Percentiles rank a stretch among this genome's conserved stretches.
Evolutionary conservation across 2,329 filamentous ascomycete species (phyloP).

Genomic region (Colletotrichum noveboracense): DNA sequence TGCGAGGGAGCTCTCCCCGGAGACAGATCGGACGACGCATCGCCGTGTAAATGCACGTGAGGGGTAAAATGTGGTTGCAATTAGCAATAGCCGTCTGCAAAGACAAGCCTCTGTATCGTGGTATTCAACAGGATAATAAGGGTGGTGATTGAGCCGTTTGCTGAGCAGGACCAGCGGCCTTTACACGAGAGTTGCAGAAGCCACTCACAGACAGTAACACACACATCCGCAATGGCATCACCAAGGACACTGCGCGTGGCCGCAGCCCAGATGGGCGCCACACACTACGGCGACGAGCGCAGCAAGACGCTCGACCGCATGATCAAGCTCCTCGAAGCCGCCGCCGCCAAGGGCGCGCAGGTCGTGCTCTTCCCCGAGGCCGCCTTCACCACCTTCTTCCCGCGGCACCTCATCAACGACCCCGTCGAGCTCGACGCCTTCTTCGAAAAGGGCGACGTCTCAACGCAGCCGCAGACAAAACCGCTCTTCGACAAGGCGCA

Average conservation of each 20-base stretch:
- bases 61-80: background rate
- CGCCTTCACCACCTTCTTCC: conserved; percentile 64
- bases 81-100: background rate
- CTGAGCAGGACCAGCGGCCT: background rate
- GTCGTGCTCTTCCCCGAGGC: conserved; percentile 59
- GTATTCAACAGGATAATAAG: background rate
- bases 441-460: conserved; percentile 52
- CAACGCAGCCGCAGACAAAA: conserved; percentile 46
- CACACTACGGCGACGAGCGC: conserved; percentile 39
- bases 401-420: conserved; percentile 52
- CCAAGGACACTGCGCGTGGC: conserved; percentile 38
- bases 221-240: background rate
- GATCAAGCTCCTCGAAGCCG: conserved; percentile 51
- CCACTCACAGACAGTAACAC: background rate
- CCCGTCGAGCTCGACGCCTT: conserved; percentile 48
- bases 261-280: conserved; percentile 58
- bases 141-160: background rate
- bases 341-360: conserved; percentile 47
- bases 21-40: background rate
- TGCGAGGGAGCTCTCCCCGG: background rate
- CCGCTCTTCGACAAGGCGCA: conserved; percentile 54
- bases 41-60: background rate
- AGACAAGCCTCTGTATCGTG: background rate
- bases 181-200: background rate
- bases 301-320: conserved; percentile 51